These are phyloP conservation scores for Dentipellis sp. DNA, from an alignment of 768 basidiomycete species.

Conservation along the genomic window DNA sequence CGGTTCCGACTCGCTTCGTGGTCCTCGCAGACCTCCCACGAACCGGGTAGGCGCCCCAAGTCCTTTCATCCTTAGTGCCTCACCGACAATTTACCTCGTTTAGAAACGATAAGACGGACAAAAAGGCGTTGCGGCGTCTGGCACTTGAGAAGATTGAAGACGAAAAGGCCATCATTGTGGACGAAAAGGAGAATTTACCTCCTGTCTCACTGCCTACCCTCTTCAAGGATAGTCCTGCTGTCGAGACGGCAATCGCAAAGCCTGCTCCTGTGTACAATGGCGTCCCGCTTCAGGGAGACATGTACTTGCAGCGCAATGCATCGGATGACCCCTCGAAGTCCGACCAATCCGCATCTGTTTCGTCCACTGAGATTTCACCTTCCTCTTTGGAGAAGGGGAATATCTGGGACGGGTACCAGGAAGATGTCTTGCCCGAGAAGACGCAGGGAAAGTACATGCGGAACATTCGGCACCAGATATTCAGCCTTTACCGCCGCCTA, in stretches of 20 bases:
- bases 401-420: conserved; percentile 43
- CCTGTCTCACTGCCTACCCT: neutral
- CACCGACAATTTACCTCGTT: neutral
- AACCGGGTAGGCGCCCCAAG: conserved; percentile 32
- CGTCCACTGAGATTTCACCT: neutral
- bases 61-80: neutral
- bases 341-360: neutral
- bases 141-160: conserved; percentile 2
- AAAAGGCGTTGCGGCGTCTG: conserved; percentile 15
- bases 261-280: neutral
- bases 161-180: neutral
- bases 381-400: conserved; percentile 17
- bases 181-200: neutral
- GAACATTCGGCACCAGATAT: conserved; percentile 46
- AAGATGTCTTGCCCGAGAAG: conserved; percentile 43
- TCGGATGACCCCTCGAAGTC: neutral
- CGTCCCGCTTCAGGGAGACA: neutral
- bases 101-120: conserved; percentile 32
- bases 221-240: neutral
- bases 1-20: conserved; percentile 39
- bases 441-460: conserved; percentile 36
- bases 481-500: conserved; percentile 45
- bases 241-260: neutral
- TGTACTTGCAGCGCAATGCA: neutral
- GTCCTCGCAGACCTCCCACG: conserved; percentile 39